Evolutionary conservation across 371 early-diverging fungal species (phyloP).

Genomic region (Entomophthora muscae): DNA sequence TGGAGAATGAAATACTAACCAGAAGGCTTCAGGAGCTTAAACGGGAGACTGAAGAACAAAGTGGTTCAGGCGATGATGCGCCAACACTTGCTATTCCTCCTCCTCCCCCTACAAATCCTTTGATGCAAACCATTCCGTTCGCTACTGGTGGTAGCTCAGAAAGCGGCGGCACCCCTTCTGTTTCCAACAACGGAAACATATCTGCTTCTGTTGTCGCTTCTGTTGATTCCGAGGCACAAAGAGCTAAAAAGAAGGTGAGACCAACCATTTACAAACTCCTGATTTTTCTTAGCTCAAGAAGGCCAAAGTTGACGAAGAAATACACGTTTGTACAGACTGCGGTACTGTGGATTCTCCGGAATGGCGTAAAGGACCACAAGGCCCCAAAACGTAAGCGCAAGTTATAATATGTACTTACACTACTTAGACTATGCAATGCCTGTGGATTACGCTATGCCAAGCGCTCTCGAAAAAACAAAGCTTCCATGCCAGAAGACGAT

Average conservation of each 20-base stretch:
- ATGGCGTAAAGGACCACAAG: slow-evolving; percentile 69
- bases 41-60: background rate
- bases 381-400: slow-evolving; percentile 34
- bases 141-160: background rate
- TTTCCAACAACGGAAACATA: background rate
- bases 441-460: slow-evolving; percentile 28
- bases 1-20: slow-evolving; percentile 29
- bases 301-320: slow-evolving; percentile 17
- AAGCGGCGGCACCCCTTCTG: background rate
- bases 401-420: slow-evolving; percentile 1
- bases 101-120: too few species aligned
- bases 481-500: background rate
- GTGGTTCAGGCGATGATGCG: slow-evolving; percentile 1
- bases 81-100: background rate
- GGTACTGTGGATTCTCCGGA: slow-evolving; percentile 57
- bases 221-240: background rate
- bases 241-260: background rate
- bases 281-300: slow-evolving; percentile 13
- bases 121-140: background rate
- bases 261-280: background rate
- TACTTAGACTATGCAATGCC: slow-evolving; percentile 28
- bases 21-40: slow-evolving; percentile 17
- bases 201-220: background rate
- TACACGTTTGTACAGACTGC: slow-evolving; percentile 33
- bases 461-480: slow-evolving; percentile 7